Percentiles rank a stretch among this genome's conserved stretches.
Evolutionary conservation across 805 yeast species (phyloP).

Genomic region (Sugiyamaella chiloensis): DNA sequence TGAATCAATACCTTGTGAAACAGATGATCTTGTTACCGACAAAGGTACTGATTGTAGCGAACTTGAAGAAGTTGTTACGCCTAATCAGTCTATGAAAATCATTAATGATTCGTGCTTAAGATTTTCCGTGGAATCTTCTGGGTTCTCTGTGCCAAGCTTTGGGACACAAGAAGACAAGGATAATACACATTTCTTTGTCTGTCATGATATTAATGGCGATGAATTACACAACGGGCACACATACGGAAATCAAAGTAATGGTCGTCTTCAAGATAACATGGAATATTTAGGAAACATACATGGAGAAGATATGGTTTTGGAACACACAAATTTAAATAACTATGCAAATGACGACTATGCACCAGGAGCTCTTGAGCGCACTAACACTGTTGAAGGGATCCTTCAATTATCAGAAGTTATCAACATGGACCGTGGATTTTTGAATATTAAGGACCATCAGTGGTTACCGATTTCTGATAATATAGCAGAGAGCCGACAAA

Average conservation of each 20-base stretch:
- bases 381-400: neutral
- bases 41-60: conserved; percentile 13
- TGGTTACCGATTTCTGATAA: conserved; percentile 6
- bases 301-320: neutral
- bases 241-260: neutral
- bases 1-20: too few relatives aligned
- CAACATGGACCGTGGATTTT: neutral
- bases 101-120: too few relatives aligned
- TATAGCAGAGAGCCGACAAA: neutral
- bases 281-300: neutral
- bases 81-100: neutral
- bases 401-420: conserved; percentile 3
- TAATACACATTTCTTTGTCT: neutral
- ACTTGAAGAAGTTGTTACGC: conserved; percentile 15
- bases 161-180: neutral
- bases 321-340: neutral
- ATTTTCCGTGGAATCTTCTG: neutral
- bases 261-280: neutral
- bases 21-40: conserved; percentile 13
- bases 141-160: neutral
- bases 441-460: conserved; percentile 7
- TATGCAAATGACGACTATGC: neutral
- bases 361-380: neutral
- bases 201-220: neutral
- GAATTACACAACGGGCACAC: neutral